A percentile compares a stretch with the other conserved stretches of the same genome.
These are phyloP conservation scores for Cladosporium sp. DNA, from an alignment of 2,329 filamentous ascomycete species.

Conservation along the genomic window DNA sequence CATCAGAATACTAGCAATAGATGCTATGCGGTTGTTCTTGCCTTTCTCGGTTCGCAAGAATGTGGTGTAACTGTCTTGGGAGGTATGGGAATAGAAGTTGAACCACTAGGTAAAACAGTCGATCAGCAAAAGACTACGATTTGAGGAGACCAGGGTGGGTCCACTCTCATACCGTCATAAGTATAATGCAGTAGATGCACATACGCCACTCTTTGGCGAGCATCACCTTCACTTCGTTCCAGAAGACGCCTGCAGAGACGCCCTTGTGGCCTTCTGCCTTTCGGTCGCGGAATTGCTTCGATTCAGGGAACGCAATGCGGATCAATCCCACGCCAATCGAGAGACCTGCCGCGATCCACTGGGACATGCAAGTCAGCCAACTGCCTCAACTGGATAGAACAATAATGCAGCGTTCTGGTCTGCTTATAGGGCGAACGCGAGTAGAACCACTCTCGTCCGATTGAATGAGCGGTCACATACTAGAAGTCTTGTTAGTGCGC, in stretches of 20 bases:
- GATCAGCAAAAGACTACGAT: neutral
- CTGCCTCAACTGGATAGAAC: too few relatives aligned
- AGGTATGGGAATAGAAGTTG: slow-evolving; percentile 73
- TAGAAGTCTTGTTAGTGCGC: neutral
- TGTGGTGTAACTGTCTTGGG: slow-evolving; percentile 77
- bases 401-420: too few relatives aligned
- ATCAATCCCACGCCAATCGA: slow-evolving; percentile 66
- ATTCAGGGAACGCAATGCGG: slow-evolving; percentile 67
- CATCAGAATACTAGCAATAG: slow-evolving; percentile 75
- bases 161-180: slow-evolving; percentile 56
- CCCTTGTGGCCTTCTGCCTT: slow-evolving; percentile 55
- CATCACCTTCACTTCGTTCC: slow-evolving; percentile 66
- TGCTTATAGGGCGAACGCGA: too few relatives aligned
- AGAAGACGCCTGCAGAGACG: slow-evolving; percentile 52
- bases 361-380: slow-evolving; percentile 31
- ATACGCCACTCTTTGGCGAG: slow-evolving; percentile 68
- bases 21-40: slow-evolving; percentile 59
- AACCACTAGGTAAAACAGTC: slow-evolving; percentile 35
- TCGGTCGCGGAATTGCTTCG: slow-evolving; percentile 68
- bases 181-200: slow-evolving; percentile 70
- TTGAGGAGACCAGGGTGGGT: neutral
- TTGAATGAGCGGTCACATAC: too few relatives aligned
- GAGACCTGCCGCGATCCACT: slow-evolving; percentile 64
- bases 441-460: too few relatives aligned
- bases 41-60: slow-evolving; percentile 73